A percentile compares a stretch with the other conserved stretches of the same genome.
Conservation (phyloP, 805 yeast species). For the Yamadazyma nakazawae region DNA sequence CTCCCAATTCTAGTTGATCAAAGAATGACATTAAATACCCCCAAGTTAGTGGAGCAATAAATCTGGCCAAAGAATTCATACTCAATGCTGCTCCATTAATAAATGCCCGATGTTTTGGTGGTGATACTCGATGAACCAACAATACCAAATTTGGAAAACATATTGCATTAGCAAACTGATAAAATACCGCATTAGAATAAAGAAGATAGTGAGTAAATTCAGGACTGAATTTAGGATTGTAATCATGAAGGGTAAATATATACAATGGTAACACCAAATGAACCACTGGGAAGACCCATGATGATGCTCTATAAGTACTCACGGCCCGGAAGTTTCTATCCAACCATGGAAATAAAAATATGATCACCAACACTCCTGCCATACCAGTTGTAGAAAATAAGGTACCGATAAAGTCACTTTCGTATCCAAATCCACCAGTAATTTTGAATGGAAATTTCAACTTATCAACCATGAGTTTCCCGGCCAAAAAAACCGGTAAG, state of each 20-base stretch:
- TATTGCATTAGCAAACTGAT: constrained; percentile 41
- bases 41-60: constrained; percentile 55
- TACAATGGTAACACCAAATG: constrained; percentile 48
- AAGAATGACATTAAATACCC: constrained; percentile 40
- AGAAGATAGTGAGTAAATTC: constrained; percentile 19
- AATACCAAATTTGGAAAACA: constrained; percentile 53
- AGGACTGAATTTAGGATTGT: constrained; percentile 25
- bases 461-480: constrained; percentile 22
- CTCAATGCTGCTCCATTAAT: constrained; percentile 58
- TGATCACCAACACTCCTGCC: constrained; percentile 38
- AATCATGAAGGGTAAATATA: constrained; percentile 39
- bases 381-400: constrained; percentile 36
- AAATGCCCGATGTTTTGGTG: constrained; percentile 52
- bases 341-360: constrained; percentile 37
- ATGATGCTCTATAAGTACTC: constrained; percentile 39
- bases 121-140: constrained; percentile 53
- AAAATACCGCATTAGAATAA: constrained; percentile 24
- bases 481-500: constrained; percentile 36
- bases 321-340: constrained; percentile 40
- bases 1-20: constrained; percentile 23
- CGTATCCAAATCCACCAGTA: constrained; percentile 36
- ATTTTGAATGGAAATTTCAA: constrained; percentile 33
- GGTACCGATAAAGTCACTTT: constrained; percentile 30
- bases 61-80: constrained; percentile 52
- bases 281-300: constrained; percentile 41